phyloP scores from a whole-genome alignment of 495 filamentous ascomycete genomes.

The Cercophora newfieldiana region DNA sequence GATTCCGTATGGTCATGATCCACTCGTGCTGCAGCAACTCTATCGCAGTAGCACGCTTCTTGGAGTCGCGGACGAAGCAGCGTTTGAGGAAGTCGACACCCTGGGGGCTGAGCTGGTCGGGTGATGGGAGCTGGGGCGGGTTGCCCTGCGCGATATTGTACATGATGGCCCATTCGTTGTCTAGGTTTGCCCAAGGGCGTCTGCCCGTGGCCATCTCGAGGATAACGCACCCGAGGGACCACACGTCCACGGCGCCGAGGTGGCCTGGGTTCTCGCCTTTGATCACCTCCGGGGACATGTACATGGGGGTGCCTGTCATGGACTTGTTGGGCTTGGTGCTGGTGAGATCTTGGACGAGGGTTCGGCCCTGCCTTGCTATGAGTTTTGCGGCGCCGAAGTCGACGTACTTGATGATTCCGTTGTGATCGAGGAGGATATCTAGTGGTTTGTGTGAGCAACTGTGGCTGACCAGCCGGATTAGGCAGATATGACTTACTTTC shows the following conservation, averaged over 20 bases:
- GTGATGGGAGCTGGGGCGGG: constrained; percentile 74
- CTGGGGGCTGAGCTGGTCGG: constrained; percentile 78
- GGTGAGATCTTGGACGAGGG: constrained; percentile 63
- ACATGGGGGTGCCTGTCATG: constrained; percentile 98
- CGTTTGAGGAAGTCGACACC: constrained; percentile 86
- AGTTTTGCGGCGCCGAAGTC: constrained; percentile 98
- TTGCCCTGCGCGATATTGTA: constrained; percentile 99
- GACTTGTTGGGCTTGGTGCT: constrained; percentile 75
- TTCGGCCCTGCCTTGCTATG: constrained; percentile 91
- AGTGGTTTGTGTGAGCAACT: constrained; percentile 22
- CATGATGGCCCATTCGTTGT: constrained; percentile 99
- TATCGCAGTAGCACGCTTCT: constrained; percentile 73
- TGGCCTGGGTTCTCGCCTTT: constrained; percentile 76
- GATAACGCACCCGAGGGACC: constrained; percentile 96
- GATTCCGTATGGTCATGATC: constrained; percentile 68
- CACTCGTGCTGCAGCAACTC: constrained; percentile 95
- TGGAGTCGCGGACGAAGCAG: constrained; percentile 86
- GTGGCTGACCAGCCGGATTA: not conserved
- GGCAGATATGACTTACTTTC: constrained; percentile 67
- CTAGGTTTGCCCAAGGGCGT: constrained; percentile 92
- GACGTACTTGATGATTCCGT: constrained; percentile 98
- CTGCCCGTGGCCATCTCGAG: constrained; percentile 96
- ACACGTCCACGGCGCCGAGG: constrained; percentile 88
- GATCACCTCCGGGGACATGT: constrained; percentile 99
- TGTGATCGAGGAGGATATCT: constrained; percentile 96